Conservation (phyloP, 1,139 yeast genomes). For the Kodamaea derodonti region DNA sequence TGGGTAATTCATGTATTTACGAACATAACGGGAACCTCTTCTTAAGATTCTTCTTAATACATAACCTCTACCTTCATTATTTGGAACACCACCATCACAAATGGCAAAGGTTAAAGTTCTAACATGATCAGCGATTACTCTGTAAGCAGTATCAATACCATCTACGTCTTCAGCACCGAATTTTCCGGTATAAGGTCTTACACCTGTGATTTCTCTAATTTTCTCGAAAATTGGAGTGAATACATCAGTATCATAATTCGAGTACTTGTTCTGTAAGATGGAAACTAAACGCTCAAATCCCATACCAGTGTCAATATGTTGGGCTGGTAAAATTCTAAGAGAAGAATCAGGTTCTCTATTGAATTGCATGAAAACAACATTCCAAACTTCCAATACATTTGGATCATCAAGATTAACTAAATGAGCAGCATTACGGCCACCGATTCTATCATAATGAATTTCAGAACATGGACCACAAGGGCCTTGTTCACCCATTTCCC, state of each 20-base stretch:
- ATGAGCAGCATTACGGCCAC: constrained; percentile 90
- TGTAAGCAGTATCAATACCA: constrained; percentile 95
- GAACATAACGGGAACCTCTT: constrained; percentile 95
- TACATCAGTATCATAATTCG: constrained; percentile 97
- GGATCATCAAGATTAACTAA: constrained; percentile 97
- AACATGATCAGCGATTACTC: constrained; percentile 97
- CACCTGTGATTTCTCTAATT: constrained; percentile 91
- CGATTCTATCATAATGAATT: constrained; percentile 94
- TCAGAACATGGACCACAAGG: constrained; percentile 99
- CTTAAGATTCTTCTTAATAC: constrained; percentile 94
- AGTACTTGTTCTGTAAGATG: constrained; percentile 80
- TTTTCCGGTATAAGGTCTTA: constrained; percentile 84
- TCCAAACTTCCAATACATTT: constrained; percentile 96
- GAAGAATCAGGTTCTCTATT: constrained; percentile 90
- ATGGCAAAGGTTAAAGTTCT: constrained; percentile 94
- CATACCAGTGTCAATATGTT: constrained; percentile 97
- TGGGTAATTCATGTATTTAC: constrained; percentile 94
- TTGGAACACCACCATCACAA: constrained; percentile 98
- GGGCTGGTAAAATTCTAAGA: constrained; percentile 79
- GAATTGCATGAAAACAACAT: constrained; percentile 91
- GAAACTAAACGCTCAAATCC: constrained; percentile 98
- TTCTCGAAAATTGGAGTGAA: constrained; percentile 80
- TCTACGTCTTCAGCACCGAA: constrained; percentile 90
- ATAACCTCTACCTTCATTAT: constrained; percentile 98
- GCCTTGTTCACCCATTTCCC: constrained; percentile 99